Evolutionary conservation across 2,329 filamentous ascomycete genomes (phyloP), one percentile per base, ranked within the genome.

Genomic region (Cladosporium velox): DNA sequence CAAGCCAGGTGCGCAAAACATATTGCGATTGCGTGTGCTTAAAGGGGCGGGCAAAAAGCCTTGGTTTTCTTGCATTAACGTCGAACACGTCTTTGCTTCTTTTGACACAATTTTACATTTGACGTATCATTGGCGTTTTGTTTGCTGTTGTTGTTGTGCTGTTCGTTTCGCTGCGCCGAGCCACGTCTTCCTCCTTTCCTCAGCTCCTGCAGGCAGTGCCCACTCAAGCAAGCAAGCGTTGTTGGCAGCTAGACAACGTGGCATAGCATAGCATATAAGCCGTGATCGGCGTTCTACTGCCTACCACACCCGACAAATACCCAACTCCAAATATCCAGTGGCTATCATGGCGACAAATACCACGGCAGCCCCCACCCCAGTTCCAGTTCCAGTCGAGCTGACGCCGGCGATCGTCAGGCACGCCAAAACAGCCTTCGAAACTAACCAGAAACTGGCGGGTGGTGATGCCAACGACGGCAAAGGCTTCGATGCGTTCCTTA

Each of bases 401-500:
- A 35, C 55, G 18, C 55, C 64, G 24, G 34, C 57, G 24, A 67
- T 76, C 57, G 62, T 69, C 41, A 70, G 73, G 57, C 67, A 74
- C 55, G 72, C 71, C 34, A 71, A 72, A 61, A 57, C 59, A 26
- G 67, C 65, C 18, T 75, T 69, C 65, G 70, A 72, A 15, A 63
- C 62, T 44, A 59, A 59, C 24, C 64, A 65, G 24, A 65, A 66
- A 34, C 24, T 35, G n/a, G 21, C 57, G 15, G 21, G 32, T 6
- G 2, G 60, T 24, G 57, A 58, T 35, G 32, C 59, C 32, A 58
- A 58, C 18, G 55, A n/a, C 54, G 26, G 54, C 14, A 44, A 55
- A 52, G 66, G 55, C 18, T 74, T 84, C 67, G 75, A 81, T 55
- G 74, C 73, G 6, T 85, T 85, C 66, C 76, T 82, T 38, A 75